phyloP scores from a whole-genome alignment of 2,329 filamentous ascomycete species.

The Mollisiaceae sp. region DNA sequence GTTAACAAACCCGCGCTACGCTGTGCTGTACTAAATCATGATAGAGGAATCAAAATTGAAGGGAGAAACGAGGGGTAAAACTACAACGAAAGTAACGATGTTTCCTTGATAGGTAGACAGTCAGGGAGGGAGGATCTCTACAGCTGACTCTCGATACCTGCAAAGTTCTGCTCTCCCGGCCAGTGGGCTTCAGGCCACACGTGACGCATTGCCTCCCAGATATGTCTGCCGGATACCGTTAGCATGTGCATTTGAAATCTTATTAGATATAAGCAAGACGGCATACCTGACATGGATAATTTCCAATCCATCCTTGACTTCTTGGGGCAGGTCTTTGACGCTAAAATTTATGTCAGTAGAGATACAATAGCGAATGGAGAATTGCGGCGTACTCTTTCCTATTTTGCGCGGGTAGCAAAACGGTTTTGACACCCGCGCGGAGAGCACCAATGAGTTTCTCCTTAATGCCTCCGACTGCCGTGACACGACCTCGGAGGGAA shows the following conservation, averaged over 20 bases:
- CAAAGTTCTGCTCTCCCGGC: constrained; percentile 73
- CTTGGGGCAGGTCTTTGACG: constrained; percentile 84
- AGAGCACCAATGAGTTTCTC: constrained; percentile 97
- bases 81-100: not conserved
- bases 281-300: constrained; percentile 88
- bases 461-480: constrained; percentile 96
- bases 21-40: not conserved
- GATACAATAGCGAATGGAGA: not conserved
- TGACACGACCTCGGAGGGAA: constrained; percentile 84
- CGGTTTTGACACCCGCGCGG: constrained; percentile 91
- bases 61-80: not conserved
- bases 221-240: constrained; percentile 62
- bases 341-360: constrained; percentile 32
- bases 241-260: constrained; percentile 26
- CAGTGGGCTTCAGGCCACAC: constrained; percentile 92
- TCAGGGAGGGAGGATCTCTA: constrained; percentile 52
- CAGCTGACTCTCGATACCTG: constrained; percentile 78
- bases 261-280: constrained; percentile 17
- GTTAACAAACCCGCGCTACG: not conserved
- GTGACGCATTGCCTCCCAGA: constrained; percentile 89
- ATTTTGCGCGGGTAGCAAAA: constrained; percentile 86
- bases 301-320: constrained; percentile 84
- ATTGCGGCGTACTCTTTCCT: constrained; percentile 69
- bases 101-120: not conserved
- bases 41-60: not conserved